These are phyloP conservation scores for Furcasterigmium sp. DNA, from an alignment of 2,329 filamentous ascomycete species.

Conservation along the genomic window DNA sequence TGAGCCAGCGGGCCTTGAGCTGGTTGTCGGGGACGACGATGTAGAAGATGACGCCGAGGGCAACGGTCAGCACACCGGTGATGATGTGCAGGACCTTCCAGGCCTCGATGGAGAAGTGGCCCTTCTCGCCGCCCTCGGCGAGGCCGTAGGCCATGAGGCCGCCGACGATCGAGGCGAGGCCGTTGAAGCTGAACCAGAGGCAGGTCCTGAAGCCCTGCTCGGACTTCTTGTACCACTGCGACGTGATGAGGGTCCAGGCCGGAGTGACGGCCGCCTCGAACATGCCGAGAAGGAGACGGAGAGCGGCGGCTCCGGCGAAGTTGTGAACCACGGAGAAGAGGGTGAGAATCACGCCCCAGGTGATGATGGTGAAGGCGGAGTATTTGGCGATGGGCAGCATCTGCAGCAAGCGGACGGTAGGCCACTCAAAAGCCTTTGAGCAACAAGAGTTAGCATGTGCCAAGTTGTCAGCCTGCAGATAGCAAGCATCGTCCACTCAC, in stretches of 20 bases:
- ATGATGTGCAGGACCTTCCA: conserved; percentile 61
- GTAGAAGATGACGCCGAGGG: conserved; percentile 41
- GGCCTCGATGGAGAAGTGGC: conserved; percentile 42
- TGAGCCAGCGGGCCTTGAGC: conserved; percentile 39
- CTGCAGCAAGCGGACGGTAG: conserved; percentile 29
- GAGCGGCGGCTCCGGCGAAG: conserved; percentile 56
- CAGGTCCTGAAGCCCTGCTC: conserved; percentile 60
- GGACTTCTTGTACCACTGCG: conserved; percentile 66
- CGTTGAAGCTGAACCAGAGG: conserved; percentile 62
- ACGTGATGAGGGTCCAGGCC: conserved; percentile 63
- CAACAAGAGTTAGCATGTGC: neutral
- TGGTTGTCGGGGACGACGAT: conserved; percentile 40
- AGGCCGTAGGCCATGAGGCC: conserved; percentile 35
- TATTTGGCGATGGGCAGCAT: conserved; percentile 31
- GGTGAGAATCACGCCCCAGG: conserved; percentile 37
- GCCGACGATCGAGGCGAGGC: conserved; percentile 32
- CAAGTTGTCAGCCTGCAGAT: neutral
- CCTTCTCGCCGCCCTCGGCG: conserved; percentile 39
- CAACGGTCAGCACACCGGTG: conserved; percentile 45
- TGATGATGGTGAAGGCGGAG: conserved; percentile 25
- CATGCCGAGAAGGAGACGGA: conserved; percentile 63
- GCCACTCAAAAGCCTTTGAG: conserved; percentile 26
- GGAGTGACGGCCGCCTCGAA: conserved; percentile 66
- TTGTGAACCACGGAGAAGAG: conserved; percentile 59
- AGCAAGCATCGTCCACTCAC: neutral